Conservation (phyloP, 2,329 filamentous ascomycete species). For the Cryphonectria nitschkei region DNA sequence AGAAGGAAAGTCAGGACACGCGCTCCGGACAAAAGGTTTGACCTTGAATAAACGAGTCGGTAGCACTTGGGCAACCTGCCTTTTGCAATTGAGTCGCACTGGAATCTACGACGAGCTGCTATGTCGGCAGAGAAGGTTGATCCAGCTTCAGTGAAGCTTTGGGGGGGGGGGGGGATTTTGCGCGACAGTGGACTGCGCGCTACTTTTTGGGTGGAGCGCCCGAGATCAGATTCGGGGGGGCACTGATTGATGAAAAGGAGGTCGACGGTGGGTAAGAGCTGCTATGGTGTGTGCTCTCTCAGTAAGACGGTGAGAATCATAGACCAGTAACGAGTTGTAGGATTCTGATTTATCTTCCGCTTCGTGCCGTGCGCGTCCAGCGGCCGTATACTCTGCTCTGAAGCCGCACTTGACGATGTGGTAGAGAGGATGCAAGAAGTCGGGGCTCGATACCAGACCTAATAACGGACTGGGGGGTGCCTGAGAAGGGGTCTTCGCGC, state of each 20-base stretch:
- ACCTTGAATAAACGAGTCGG: background rate
- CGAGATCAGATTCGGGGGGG: constrained; percentile 13
- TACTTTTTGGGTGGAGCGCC: constrained; percentile 24
- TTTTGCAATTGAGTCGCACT: constrained; percentile 7
- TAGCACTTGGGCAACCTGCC: constrained; percentile 16
- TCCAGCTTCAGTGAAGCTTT: constrained; percentile 15
- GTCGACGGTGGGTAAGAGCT: constrained; percentile 12
- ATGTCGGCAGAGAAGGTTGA: background rate
- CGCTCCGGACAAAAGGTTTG: constrained; percentile 2
- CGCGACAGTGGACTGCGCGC: constrained; percentile 17
- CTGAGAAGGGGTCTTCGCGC: background rate
- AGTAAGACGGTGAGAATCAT: background rate
- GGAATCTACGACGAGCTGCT: constrained; percentile 2
- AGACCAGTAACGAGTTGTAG: background rate
- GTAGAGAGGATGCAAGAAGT: background rate
- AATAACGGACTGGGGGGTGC: background rate
- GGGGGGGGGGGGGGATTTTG: constrained; percentile 23
- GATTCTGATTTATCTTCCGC: background rate
- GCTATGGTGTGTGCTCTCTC: background rate
- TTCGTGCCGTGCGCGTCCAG: background rate
- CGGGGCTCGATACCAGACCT: background rate
- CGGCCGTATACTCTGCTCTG: background rate
- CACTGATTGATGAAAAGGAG: constrained; percentile 18
- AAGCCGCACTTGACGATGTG: background rate
- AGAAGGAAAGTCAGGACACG: constrained; percentile 23